These are phyloP conservation scores for Cryptosporidium meleagridis DNA, from an alignment of 169 alveolate species.

Conservation along the genomic window DNA sequence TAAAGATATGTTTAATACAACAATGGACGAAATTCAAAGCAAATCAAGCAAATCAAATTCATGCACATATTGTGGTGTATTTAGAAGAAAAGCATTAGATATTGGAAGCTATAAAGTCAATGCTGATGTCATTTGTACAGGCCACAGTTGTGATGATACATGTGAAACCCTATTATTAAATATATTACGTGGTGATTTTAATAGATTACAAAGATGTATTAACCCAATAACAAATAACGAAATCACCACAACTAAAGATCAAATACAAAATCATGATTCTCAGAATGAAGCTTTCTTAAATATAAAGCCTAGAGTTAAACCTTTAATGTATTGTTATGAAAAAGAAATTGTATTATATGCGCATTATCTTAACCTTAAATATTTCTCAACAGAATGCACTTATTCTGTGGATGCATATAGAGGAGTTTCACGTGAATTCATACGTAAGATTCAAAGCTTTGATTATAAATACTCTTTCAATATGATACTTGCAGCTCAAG, in stretches of 20 bases:
- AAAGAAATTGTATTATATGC: conserved; percentile 98
- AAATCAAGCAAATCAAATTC: conserved; percentile 88
- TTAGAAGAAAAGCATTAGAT: conserved; percentile 96
- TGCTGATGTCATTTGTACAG: conserved; percentile 95
- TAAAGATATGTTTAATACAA: conserved; percentile 92
- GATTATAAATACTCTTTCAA: conserved; percentile 43
- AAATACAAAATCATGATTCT: not conserved
- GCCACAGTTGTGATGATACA: conserved; percentile 98
- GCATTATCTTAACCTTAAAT: conserved; percentile 91
- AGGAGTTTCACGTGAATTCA: conserved; percentile 94
- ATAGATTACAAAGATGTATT: conserved; percentile 90
- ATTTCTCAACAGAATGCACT: conserved; percentile 97
- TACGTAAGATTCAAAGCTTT: conserved; percentile 89
- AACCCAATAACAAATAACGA: conserved; percentile 82
- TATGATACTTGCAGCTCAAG: conserved; percentile 46
- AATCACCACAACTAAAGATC: conserved; percentile 75
- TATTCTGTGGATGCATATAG: conserved; percentile 97
- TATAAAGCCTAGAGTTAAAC: conserved; percentile 92
- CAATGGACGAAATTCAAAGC: conserved; percentile 97
- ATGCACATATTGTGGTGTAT: conserved; percentile 98
- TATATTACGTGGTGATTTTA: conserved; percentile 94
- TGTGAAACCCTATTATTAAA: conserved; percentile 98
- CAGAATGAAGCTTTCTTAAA: conserved; percentile 38
- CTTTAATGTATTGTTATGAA: conserved; percentile 94
- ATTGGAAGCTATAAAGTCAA: conserved; percentile 92